phyloP scores from a whole-genome alignment of 2,329 filamentous ascomycete species.

The Pestalotiopsis sp. region DNA sequence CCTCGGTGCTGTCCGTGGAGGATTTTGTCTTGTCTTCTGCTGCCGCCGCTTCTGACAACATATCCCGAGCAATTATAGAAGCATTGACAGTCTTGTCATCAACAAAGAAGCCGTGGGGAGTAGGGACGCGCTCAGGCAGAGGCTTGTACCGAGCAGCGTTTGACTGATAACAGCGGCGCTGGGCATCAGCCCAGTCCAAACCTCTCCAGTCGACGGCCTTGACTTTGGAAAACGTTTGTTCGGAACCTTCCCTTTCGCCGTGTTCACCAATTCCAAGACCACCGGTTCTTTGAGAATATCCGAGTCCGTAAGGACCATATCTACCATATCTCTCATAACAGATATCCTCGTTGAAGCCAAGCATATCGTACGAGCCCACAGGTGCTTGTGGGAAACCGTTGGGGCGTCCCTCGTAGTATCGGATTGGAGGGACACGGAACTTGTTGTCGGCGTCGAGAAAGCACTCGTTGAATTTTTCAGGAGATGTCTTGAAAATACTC shows the following conservation, averaged over 20 bases:
- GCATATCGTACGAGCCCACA: slow-evolving; percentile 82
- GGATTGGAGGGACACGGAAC: slow-evolving; percentile 69
- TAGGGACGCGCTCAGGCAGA: slow-evolving; percentile 40
- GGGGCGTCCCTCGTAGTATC: slow-evolving; percentile 77
- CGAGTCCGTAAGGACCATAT: slow-evolving; percentile 86
- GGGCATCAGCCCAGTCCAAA: slow-evolving; percentile 78
- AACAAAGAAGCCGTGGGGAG: slow-evolving; percentile 56
- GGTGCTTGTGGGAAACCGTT: slow-evolving; percentile 83
- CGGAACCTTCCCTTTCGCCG: slow-evolving; percentile 80
- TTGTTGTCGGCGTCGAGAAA: slow-evolving; percentile 73
- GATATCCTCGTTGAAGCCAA: slow-evolving; percentile 80
- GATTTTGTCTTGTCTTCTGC: slow-evolving; percentile 11
- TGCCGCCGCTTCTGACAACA: slow-evolving; percentile 19
- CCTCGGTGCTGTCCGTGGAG: slow-evolving; percentile 17
- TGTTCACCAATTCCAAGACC: slow-evolving; percentile 85
- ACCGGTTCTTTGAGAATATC: slow-evolving; percentile 78
- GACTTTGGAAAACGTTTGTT: slow-evolving; percentile 73
- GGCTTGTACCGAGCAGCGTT: slow-evolving; percentile 72
- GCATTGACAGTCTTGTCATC: slow-evolving; percentile 35
- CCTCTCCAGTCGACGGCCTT: slow-evolving; percentile 76
- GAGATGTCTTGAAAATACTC: slow-evolving; percentile 35
- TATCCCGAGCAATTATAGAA: slow-evolving; percentile 27
- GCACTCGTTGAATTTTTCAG: slow-evolving; percentile 71
- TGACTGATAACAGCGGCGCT: slow-evolving; percentile 71
- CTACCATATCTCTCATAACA: slow-evolving; percentile 93